Base-by-base conservation (phyloP, 768 basidiomycete species). In the Rhodosporidiobolus odoratus region DNA sequence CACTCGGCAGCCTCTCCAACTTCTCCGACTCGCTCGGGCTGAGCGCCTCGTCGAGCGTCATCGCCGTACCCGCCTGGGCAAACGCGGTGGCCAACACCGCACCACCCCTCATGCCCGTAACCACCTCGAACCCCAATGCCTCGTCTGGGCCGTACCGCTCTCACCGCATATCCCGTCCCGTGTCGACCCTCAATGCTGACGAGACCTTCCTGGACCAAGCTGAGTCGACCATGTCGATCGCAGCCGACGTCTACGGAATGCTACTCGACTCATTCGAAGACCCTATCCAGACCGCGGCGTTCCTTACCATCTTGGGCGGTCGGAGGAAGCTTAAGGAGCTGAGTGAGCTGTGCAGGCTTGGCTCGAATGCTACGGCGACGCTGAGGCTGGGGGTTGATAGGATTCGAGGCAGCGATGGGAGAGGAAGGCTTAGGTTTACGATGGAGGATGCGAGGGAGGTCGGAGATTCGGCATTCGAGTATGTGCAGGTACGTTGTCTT, bases 211-310 rank as follows among this genome's bases (percentile, higher is more conserved):
- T 75, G 64, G 65, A 69, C 64, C 57, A 65, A 38, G 74, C 66
- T 45, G 74, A 75, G 12, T 66, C 67, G 58, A 72, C 74, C 5
- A 67, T 68, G 27, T 43, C 60, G 19, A 65, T 72, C 57, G 74
- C 71, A 5, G 41, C 63, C 25, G 68, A 68, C 65, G 71, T 75
- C 10, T 75, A 72, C 63, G 68, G 64, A 13, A 69, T 72, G 68
- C 52, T 75, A 15, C 70, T 75, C 71, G 71, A 75, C 56, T 58
- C 64, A 52, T 63, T 75, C 62, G 74, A 72, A 47, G 61, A 54
- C 50, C 62, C 58, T 48, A 48, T 30, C 27, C 27, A 38, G 8
- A 23, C 35, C 3, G 23, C 16, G 9, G 35, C 47, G 52, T 56
- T 54, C 38, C 58, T 50, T 37, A 41, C 32, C 56, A 62, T 68